Base-by-base conservation (phyloP, 805 yeast species). In the Hemisphaericaspora nanyangensis region DNA sequence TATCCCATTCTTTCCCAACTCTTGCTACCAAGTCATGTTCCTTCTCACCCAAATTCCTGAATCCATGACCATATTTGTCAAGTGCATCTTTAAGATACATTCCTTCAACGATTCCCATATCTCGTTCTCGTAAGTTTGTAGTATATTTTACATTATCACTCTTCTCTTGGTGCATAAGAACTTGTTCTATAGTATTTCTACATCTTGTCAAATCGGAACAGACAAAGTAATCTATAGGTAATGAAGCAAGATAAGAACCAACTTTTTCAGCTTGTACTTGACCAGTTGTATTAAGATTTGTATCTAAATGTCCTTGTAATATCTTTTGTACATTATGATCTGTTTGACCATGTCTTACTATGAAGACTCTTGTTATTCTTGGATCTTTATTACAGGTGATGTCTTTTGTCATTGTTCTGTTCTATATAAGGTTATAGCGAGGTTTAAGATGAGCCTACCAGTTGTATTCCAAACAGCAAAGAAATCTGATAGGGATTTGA, bases 341-440 rank as follows among this genome's bases (percentile, higher is more conserved):
- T 0, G 96, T 87, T 56, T 84, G 93, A 1, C 95, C 96, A 51
- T 87, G 96, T 51, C 96, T 76, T 4, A 87, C 76, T 5, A 86
- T 57, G 47, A 82, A 81, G 3, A 85, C 50, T 18, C 85, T 63
- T 2, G 77, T 55, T 7, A 59, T 48, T 5, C 56, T 46, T 3
- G 58, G 50, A 46, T 71, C 69, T 2, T 50, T 48, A 48, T 73
- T 75, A 29, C 54, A 39, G 25, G 42, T 29, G 18, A 53, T 43
- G 17, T 49, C 55, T 18, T 47, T 38, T 6, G 58, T 53, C 58
- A 53, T 53, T 13, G 25, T 28, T 28, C 17, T n/a, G 10, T 25
- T 25, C n/a, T n/a, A 25, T 25, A n/a, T 25, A 11, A 11, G 28
- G 28, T n/a, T 25, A 25, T n/a, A n/a, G n/a, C n/a, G n/a, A n/a